Evolutionary conservation across 2,329 filamentous ascomycete genomes (phyloP).

Genomic region (Ceratocystis albifundus): DNA sequence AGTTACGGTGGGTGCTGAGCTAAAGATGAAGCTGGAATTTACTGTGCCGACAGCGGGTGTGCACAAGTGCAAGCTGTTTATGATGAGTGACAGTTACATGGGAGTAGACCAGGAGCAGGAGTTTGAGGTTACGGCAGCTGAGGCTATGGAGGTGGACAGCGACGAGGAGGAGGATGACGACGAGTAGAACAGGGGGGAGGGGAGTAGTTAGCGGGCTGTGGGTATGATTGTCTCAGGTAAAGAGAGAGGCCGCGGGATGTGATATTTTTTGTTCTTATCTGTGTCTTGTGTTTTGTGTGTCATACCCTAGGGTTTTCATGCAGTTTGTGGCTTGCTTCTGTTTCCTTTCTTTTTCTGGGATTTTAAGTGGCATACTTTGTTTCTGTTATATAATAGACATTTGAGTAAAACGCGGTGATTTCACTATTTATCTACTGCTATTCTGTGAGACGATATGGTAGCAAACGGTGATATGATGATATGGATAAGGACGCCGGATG

Average conservation of each 20-base stretch:
- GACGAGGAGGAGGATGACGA: conserved; percentile 52
- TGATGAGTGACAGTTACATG: conserved; percentile 96
- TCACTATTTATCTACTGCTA: not conserved
- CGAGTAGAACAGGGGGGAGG: conserved; percentile 34
- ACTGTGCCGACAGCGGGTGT: conserved; percentile 73
- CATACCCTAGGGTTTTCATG: conserved; percentile 3
- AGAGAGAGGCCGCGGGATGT: not conserved
- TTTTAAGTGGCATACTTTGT: not conserved
- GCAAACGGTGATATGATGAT: not conserved
- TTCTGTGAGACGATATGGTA: not conserved
- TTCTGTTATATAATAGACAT: not conserved
- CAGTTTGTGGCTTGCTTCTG: not conserved
- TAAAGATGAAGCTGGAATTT: conserved; percentile 75
- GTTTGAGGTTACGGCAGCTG: conserved; percentile 73
- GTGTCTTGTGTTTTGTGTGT: not conserved
- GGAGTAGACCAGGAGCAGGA: conserved; percentile 92
- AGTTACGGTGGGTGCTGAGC: conserved; percentile 68
- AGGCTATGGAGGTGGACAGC: conserved; percentile 90
- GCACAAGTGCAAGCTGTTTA: conserved; percentile 77
- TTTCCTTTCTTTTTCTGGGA: not conserved
- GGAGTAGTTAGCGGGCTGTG: conserved; percentile 6
- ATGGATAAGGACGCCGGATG: not conserved
- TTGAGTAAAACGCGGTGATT: not conserved
- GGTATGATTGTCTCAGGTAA: not conserved
- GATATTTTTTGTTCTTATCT: not conserved